Percentiles rank a stretch among this genome's conserved stretches.
phyloP scores from a whole-genome alignment of 805 yeast species.

The Debaryomyces castellii region DNA sequence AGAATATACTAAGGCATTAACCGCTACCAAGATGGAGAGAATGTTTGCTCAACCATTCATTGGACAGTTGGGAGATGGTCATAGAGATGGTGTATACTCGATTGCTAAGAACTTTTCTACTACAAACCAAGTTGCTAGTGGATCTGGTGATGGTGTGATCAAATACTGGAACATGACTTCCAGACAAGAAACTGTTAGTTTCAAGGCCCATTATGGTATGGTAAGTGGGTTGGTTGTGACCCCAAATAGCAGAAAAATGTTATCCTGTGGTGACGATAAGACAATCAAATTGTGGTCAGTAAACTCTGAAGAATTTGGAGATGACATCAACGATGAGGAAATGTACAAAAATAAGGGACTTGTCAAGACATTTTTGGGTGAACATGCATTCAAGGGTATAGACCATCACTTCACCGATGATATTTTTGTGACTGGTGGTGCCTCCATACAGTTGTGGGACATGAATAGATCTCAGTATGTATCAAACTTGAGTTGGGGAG shows the following conservation, averaged over 20 bases:
- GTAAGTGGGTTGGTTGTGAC: constrained; percentile 74
- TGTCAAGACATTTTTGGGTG: constrained; percentile 77
- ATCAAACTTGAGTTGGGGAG: constrained; percentile 90
- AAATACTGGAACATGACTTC: constrained; percentile 91
- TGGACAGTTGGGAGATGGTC: constrained; percentile 93
- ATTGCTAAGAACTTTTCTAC: constrained; percentile 75
- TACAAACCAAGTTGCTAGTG: constrained; percentile 79
- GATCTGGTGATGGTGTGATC: constrained; percentile 92
- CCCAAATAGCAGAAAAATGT: constrained; percentile 35
- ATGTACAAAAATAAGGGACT: constrained; percentile 50
- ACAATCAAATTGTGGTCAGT: constrained; percentile 10
- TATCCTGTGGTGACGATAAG: constrained; percentile 90
- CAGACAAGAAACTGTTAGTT: constrained; percentile 70
- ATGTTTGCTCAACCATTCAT: constrained; percentile 98
- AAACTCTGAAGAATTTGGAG: constrained; percentile 45
- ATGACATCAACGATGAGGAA: constrained; percentile 28
- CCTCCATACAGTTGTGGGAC: constrained; percentile 91
- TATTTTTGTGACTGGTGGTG: constrained; percentile 89
- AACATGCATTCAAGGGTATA: constrained; percentile 76
- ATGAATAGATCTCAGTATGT: constrained; percentile 73
- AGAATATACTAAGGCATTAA: constrained; percentile 91
- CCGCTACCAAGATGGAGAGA: constrained; percentile 92
- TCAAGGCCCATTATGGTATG: constrained; percentile 87
- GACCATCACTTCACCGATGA: constrained; percentile 81
- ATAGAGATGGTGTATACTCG: constrained; percentile 88